These are phyloP conservation scores for Nakaseomyces kungkrabaensis DNA, from an alignment of 1,139 yeast species.

Conservation along the genomic window DNA sequence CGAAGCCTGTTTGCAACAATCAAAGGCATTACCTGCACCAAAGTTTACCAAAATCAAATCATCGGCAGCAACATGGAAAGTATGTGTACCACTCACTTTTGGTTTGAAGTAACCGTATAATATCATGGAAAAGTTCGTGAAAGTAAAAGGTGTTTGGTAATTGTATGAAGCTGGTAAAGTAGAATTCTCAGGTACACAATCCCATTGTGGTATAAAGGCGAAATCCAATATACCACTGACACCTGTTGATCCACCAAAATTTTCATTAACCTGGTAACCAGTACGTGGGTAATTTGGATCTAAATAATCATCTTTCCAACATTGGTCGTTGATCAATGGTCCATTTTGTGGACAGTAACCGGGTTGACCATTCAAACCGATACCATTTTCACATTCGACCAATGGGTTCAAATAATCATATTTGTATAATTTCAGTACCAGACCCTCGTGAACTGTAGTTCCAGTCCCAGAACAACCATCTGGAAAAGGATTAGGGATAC, in stretches of 20 bases:
- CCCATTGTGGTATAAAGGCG: background rate
- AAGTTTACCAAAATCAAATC: background rate
- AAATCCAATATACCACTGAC: background rate
- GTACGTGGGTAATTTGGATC: background rate
- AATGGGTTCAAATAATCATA: background rate
- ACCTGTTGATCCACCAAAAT: background rate
- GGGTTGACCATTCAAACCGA: background rate
- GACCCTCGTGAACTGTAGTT: background rate
- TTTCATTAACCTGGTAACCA: background rate
- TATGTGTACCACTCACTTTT: background rate
- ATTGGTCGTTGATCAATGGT: background rate
- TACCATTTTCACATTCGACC: background rate
- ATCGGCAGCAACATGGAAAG: background rate
- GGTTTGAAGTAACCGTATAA: background rate
- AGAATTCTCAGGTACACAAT: background rate
- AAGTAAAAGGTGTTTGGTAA: background rate
- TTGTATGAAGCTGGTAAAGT: background rate
- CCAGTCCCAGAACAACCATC: background rate
- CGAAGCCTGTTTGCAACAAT: background rate
- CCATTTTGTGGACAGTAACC: background rate
- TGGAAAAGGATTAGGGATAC: background rate
- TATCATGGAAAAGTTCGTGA: background rate
- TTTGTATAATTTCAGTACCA: background rate
- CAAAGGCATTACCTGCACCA: constrained; percentile 1
- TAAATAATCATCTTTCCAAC: background rate